A percentile compares a stretch with the other conserved stretches of the same genome.
Evolutionary conservation across 352 stramenopile genomes (phyloP).

Genomic region (Globisporangium barbulae): DNA sequence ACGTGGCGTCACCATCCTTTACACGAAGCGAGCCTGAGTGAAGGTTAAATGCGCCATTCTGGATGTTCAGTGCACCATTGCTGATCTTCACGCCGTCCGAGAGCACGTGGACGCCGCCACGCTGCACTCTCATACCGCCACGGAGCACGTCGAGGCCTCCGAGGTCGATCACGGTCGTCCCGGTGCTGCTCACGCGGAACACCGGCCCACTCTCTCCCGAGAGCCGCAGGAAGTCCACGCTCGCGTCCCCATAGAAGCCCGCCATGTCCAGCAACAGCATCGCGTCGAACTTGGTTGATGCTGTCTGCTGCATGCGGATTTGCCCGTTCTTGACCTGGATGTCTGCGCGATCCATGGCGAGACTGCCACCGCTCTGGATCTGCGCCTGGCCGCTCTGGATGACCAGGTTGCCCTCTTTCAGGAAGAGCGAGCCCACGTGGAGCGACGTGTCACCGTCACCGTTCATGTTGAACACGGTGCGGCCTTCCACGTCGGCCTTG

Average conservation of each 20-base stretch:
- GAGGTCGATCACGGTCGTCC: conserved; percentile 53
- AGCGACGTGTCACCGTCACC: conserved; percentile 43
- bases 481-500: conserved; percentile 46
- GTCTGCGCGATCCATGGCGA: conserved; percentile 46
- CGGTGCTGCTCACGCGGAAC: conserved; percentile 46
- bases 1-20: conserved; percentile 24
- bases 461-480: conserved; percentile 61
- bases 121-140: conserved; percentile 52
- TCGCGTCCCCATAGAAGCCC: background rate
- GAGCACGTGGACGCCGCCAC: conserved; percentile 57
- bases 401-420: conserved; percentile 51
- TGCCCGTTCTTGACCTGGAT: conserved; percentile 44
- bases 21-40: conserved; percentile 38
- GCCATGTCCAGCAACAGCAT: conserved; percentile 39
- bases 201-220: conserved; percentile 32
- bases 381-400: conserved; percentile 39
- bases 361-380: conserved; percentile 30
- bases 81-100: conserved; percentile 48
- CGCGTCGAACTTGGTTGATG: conserved; percentile 10
- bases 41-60: conserved; percentile 38
- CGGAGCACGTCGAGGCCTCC: conserved; percentile 57
- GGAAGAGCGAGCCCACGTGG: conserved; percentile 34
- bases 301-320: conserved; percentile 28
- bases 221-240: conserved; percentile 51
- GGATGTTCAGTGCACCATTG: conserved; percentile 38